Percentiles rank a stretch among this genome's conserved stretches.
Conservation (phyloP, 805 yeast species). For the Candida multigemmis region DNA sequence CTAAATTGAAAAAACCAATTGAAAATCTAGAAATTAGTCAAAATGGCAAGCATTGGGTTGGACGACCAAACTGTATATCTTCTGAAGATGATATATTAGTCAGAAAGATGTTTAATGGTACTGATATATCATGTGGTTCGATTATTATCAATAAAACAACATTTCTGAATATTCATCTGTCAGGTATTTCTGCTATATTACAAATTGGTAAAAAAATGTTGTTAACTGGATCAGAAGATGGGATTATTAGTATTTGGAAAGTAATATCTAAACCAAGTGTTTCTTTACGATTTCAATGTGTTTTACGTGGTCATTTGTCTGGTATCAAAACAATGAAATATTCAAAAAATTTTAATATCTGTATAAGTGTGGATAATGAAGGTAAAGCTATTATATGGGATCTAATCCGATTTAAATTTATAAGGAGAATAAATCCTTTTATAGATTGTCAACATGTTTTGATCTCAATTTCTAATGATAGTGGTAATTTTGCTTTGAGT, state of each 20-base stretch:
- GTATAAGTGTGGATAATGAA: constrained; percentile 43
- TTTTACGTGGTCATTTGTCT: constrained; percentile 50
- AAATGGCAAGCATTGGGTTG: constrained; percentile 41
- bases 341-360: constrained; percentile 43
- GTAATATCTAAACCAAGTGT: constrained; percentile 19
- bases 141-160: constrained; percentile 31
- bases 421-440: constrained; percentile 21
- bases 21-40: constrained; percentile 36
- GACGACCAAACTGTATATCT: constrained; percentile 32
- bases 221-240: constrained; percentile 46
- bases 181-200: constrained; percentile 28
- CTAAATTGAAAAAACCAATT: constrained; percentile 31
- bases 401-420: constrained; percentile 38
- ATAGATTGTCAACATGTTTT: constrained; percentile 12
- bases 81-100: constrained; percentile 28
- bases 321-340: constrained; percentile 37
- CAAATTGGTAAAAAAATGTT: constrained; percentile 34
- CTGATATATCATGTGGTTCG: constrained; percentile 17
- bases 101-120: constrained; percentile 15
- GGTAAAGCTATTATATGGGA: constrained; percentile 66
- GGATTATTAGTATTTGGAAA: constrained; percentile 54
- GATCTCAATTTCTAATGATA: constrained; percentile 41
- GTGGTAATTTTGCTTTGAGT: constrained; percentile 43
- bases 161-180: constrained; percentile 34
- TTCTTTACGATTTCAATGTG: constrained; percentile 30